These are phyloP conservation scores for Eimeria necatrix DNA, from an alignment of 169 alveolate species.

Conservation along the genomic window DNA sequence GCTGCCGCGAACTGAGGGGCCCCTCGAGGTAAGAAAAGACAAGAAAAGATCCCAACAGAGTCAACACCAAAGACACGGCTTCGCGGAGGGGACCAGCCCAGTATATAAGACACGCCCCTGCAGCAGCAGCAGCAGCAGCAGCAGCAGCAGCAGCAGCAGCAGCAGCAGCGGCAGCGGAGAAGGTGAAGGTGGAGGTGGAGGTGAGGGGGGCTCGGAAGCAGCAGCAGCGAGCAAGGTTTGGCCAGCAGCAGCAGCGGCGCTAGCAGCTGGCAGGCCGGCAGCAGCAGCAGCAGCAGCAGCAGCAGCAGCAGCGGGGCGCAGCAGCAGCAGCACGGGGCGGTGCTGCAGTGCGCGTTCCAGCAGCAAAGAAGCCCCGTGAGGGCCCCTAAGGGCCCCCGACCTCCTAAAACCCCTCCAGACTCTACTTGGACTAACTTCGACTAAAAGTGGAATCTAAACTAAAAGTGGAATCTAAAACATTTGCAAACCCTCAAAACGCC, in stretches of 20 bases:
- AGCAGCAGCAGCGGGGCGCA: neutral
- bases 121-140: constrained; percentile 52
- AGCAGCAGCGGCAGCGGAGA: neutral
- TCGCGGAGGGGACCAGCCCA: constrained; percentile 1
- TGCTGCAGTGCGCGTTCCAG: no score
- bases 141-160: constrained; percentile 44
- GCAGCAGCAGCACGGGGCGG: neutral
- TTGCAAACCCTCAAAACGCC: no score
- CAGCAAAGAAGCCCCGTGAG: no score
- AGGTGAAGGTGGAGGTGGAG: neutral
- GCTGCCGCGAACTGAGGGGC: neutral
- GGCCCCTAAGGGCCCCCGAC: no score
- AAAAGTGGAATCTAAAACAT: no score
- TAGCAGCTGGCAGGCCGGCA: no score
- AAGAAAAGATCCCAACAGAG: neutral
- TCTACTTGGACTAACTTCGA: no score
- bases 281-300: constrained; percentile 6
- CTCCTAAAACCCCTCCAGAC: no score
- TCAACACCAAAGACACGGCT: constrained; percentile 36
- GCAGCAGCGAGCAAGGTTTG: no score
- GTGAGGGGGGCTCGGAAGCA: no score
- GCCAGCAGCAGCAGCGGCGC: constrained; percentile 38
- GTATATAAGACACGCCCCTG: constrained; percentile 20
- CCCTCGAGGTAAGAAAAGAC: neutral
- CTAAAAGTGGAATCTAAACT: no score